Evolutionary conservation across 352 stramenopile genomes (phyloP), one percentile per base, ranked within the genome.

Genomic region (Phytophthora multivora): DNA sequence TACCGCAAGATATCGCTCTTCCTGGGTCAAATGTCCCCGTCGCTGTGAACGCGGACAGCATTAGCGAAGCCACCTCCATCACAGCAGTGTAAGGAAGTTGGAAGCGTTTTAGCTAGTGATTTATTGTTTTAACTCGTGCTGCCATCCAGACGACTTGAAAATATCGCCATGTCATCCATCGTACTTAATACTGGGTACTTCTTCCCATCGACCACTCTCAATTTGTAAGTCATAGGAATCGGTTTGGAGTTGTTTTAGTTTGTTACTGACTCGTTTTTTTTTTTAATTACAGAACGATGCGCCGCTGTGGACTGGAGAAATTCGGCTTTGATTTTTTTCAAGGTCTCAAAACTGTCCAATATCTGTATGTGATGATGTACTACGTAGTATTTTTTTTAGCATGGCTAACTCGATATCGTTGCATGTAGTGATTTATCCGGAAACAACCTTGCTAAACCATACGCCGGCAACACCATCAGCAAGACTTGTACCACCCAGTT

Each of bases 291-390:
- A 81, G 73, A 30, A 77, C 66, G 1, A 70, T 85, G 51, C 66
- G 63, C 38, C 78, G 77, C 51, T 82, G 69, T 50, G 74, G 63
- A 16, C 42, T 85, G n/a, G 63, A 55, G 8, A 66, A 56, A 5
- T 72, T 79, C 33, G 62, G 59, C 3, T 71, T 56, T 21, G 63
- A 71, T 15, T 80, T 85, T 30, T 61, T 77, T 23, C 51, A 72
- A 46, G 54, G 51, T 2, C 45, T 72, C 4, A 40, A 39, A 16
- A 56, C 42, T 6, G 30, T 83, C n/a, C 30, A 61, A 31, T 71
- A 65, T 30, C 51, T 83, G 74, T 83, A 70, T 33, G 66, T 68
- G 16, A 12, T 33, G 12, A 12, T 42, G n/a, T n/a, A n/a, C n/a
- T n/a, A n/a, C n/a, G n/a, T n/a, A n/a, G n/a, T n/a, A n/a, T n/a